phyloP scores from a whole-genome alignment of 2,329 filamentous ascomycete species.

The Acrocalymma vagum region DNA sequence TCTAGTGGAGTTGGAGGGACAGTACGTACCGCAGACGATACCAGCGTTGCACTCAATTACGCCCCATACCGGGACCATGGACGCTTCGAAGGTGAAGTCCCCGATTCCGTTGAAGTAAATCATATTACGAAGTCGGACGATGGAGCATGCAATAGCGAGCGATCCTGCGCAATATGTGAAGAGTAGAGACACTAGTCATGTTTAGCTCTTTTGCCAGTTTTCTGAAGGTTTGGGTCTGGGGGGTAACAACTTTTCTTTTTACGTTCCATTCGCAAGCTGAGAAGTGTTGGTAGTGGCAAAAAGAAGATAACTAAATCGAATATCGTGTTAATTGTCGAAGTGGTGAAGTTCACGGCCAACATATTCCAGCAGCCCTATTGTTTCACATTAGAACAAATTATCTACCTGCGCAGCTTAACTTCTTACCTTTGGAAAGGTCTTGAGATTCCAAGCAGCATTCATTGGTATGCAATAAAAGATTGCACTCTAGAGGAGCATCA shows the following conservation, averaged over 20 bases:
- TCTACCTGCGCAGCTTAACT: not conserved
- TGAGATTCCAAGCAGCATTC: constrained; percentile 1
- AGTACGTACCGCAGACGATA: constrained; percentile 3
- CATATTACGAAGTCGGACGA: constrained; percentile 1
- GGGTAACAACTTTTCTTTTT: not conserved
- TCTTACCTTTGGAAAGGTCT: constrained; percentile 1
- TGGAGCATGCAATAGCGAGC: not conserved
- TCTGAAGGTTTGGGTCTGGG: too few species aligned
- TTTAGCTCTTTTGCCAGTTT: not conserved
- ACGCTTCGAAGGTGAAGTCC: constrained; percentile 2
- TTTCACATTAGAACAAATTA: not conserved
- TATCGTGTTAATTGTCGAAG: constrained; percentile 1
- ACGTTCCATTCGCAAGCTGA: not conserved
- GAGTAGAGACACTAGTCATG: not conserved
- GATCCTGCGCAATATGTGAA: not conserved
- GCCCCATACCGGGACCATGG: constrained; percentile 4
- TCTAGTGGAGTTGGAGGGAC: too few species aligned
- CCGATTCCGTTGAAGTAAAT: constrained; percentile 4
- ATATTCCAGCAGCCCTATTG: constrained; percentile 8
- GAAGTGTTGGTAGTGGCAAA: not conserved
- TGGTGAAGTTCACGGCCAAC: not conserved
- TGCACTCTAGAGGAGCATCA: not conserved
- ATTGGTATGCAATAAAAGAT: constrained; percentile 6
- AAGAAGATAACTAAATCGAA: not conserved
- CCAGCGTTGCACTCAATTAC: constrained; percentile 2